Conservation (phyloP, 306 rosid genomes). For the Inga laurina region DNA sequence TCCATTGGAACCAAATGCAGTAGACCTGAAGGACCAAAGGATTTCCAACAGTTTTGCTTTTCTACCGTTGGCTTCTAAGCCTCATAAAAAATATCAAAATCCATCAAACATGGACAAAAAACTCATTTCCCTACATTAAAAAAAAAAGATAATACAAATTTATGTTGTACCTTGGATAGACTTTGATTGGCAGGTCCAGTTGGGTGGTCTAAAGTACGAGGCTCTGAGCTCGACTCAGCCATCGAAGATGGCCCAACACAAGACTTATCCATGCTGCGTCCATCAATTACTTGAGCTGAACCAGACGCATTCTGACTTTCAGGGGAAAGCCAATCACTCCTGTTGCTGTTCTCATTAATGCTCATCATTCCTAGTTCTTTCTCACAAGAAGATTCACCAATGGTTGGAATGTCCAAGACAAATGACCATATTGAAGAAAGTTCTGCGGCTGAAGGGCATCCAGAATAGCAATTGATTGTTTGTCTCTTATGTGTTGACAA, state of each 20-base stretch:
- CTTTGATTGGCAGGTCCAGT: constrained; percentile 48
- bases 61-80: neutral
- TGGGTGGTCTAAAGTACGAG: constrained; percentile 42
- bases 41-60: neutral
- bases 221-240: constrained; percentile 41
- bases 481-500: constrained; percentile 74
- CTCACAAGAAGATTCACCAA: constrained; percentile 79
- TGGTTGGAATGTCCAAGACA: constrained; percentile 58
- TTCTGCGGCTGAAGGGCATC: constrained; percentile 90
- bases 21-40: neutral
- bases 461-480: constrained; percentile 73
- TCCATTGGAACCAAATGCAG: neutral
- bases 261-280: constrained; percentile 41
- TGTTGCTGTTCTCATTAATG: constrained; percentile 62
- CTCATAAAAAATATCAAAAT: neutral
- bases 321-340: constrained; percentile 40
- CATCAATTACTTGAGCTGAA: constrained; percentile 44
- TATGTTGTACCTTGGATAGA: constrained; percentile 63
- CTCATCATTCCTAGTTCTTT: constrained; percentile 88
- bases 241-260: constrained; percentile 52
- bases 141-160: neutral
- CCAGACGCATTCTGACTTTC: constrained; percentile 47
- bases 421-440: constrained; percentile 92
- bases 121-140: neutral
- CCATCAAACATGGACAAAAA: neutral